Percentiles rank a stretch among this genome's conserved stretches.
phyloP scores from a whole-genome alignment of 345 rosid genomes.

The Ailanthus altissimus region DNA sequence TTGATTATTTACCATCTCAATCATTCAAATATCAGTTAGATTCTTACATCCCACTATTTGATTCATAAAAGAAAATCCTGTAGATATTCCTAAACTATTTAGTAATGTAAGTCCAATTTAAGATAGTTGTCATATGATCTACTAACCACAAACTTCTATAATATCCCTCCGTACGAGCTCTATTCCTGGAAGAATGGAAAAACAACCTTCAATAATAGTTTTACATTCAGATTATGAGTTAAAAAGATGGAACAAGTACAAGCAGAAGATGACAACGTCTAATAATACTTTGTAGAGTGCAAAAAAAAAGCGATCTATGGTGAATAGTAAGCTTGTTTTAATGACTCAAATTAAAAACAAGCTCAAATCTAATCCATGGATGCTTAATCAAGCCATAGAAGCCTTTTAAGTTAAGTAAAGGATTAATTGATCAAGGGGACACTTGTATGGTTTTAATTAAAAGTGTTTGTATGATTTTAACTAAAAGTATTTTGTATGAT shows the following conservation, averaged over 20 bases:
- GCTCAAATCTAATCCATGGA: too few relatives aligned
- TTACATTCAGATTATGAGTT: background rate
- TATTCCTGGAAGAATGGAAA: conserved; percentile 91
- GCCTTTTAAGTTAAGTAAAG: too few relatives aligned
- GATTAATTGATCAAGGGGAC: too few relatives aligned
- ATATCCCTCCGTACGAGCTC: conserved; percentile 97
- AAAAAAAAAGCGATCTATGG: too few relatives aligned
- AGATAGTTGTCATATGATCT: conserved; percentile 16
- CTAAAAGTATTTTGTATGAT: too few relatives aligned
- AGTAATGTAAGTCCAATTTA: background rate
- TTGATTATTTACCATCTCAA: conserved; percentile 87
- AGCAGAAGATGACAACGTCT: background rate
- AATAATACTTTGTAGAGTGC: background rate
- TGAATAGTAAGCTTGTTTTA: too few relatives aligned
- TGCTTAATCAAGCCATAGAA: too few relatives aligned
- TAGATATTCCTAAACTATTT: conserved; percentile 5
- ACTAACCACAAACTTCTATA: conserved; percentile 88
- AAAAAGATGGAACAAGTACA: background rate
- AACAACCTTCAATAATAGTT: conserved; percentile 68
- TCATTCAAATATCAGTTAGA: conserved; percentile 97
- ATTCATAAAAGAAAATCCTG: conserved; percentile 19
- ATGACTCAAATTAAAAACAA: too few relatives aligned
- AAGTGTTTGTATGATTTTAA: too few relatives aligned
- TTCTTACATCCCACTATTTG: conserved; percentile 90
- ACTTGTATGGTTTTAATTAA: too few relatives aligned